Percentiles rank a stretch among this genome's conserved stretches.
phyloP scores from a whole-genome alignment of 352 stramenopile genomes.

The Plasmopara muralis region DNA sequence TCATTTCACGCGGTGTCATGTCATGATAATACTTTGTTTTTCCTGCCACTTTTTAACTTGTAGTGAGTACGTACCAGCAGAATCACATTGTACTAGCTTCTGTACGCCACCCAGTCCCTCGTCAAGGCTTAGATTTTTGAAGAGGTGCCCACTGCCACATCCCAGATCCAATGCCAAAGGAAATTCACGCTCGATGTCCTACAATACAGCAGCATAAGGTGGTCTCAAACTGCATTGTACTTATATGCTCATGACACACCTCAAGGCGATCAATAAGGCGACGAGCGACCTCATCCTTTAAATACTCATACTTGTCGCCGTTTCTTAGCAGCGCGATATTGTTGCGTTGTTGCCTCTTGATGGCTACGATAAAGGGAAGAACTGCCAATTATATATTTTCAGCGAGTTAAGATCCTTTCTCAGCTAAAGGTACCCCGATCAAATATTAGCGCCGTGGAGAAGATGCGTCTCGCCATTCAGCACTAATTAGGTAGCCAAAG shows the following conservation, averaged over 20 bases:
- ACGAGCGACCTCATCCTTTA: conserved; percentile 82
- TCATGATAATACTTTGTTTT: conserved; percentile 3
- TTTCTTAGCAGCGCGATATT: conserved; percentile 55
- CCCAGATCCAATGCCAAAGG: conserved; percentile 73
- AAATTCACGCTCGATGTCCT: conserved; percentile 82
- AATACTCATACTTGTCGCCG: conserved; percentile 75
- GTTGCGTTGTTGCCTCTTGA: conserved; percentile 79
- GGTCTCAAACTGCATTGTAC: not conserved
- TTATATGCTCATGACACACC: conserved; percentile 20
- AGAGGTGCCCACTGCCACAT: conserved; percentile 74
- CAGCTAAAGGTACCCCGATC: conserved; percentile 37
- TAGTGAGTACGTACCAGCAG: conserved; percentile 31
- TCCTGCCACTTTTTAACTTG: not conserved
- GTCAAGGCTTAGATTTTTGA: conserved; percentile 71
- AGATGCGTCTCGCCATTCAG: conserved; percentile 22
- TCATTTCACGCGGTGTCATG: not conserved
- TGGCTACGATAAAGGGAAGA: conserved; percentile 25
- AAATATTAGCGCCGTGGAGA: conserved; percentile 54
- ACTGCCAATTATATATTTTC: not conserved
- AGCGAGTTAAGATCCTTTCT: not conserved
- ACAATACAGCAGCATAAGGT: not conserved
- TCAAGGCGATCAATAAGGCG: conserved; percentile 75
- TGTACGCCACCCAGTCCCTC: conserved; percentile 67
- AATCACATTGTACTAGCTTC: conserved; percentile 72
- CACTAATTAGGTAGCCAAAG: conserved; percentile 14